Conservation (phyloP, 768 basidiomycete genomes). For the Lactifluus rugatus region DNA sequence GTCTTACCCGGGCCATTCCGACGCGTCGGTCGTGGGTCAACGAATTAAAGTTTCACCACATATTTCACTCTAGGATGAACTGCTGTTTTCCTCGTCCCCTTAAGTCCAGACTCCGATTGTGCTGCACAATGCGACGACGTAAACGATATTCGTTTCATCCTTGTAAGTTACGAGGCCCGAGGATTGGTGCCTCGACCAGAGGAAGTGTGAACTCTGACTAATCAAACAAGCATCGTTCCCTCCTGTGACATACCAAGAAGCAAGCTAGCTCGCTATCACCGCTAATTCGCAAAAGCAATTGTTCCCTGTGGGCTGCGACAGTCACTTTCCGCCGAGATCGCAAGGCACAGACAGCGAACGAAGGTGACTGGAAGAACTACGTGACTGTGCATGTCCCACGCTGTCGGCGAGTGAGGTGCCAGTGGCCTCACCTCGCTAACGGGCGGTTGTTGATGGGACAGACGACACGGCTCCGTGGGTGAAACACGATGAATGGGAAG, state of each 20-base stretch:
- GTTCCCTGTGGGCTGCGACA: not conserved
- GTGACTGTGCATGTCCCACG: not conserved
- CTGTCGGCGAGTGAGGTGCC: too few relatives aligned
- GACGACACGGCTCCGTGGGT: not conserved
- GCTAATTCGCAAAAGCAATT: not conserved
- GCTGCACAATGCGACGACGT: not conserved
- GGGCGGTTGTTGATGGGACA: not conserved
- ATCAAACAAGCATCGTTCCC: not conserved
- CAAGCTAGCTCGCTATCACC: not conserved
- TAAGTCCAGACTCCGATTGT: not conserved
- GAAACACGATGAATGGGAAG: not conserved
- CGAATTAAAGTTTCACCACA: not conserved
- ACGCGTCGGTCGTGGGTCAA: not conserved
- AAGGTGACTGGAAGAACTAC: not conserved
- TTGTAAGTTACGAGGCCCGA: not conserved
- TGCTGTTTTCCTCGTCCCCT: not conserved
- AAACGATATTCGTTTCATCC: not conserved
- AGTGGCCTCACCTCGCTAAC: not conserved
- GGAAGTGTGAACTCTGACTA: not conserved
- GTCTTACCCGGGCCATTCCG: not conserved
- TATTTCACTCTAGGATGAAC: not conserved
- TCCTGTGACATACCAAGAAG: not conserved
- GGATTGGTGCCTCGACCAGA: not conserved
- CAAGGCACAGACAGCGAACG: not conserved
- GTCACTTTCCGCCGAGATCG: not conserved